Conservation (phyloP, 2,329 filamentous ascomycete genomes). For the Cercospora citrullina region DNA sequence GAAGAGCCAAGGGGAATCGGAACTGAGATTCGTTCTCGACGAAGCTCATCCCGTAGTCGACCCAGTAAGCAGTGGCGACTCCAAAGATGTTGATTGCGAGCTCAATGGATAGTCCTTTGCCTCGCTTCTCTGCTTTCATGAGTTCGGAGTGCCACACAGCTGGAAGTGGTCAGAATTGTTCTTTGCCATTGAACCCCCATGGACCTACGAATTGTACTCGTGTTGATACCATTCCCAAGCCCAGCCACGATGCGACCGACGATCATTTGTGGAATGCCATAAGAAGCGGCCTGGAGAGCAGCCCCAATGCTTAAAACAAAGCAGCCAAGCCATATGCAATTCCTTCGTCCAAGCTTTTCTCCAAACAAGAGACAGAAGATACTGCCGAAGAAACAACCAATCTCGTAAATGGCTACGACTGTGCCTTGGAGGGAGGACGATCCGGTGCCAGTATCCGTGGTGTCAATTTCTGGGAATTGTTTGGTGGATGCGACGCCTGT, state of each 20-base stretch:
- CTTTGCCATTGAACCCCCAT: not conserved
- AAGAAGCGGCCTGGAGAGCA: slow-evolving; percentile 49
- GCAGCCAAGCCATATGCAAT: slow-evolving; percentile 49
- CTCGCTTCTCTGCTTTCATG: slow-evolving; percentile 45
- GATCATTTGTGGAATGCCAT: slow-evolving; percentile 43
- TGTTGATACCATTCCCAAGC: slow-evolving; percentile 18
- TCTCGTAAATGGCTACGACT: slow-evolving; percentile 58
- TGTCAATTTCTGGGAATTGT: slow-evolving; percentile 26
- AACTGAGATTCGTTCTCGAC: slow-evolving; percentile 40
- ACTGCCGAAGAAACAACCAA: slow-evolving; percentile 60
- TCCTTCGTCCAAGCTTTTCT: slow-evolving; percentile 50
- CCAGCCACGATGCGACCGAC: slow-evolving; percentile 16
- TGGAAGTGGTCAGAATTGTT: not conserved
- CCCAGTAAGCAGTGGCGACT: slow-evolving; percentile 22
- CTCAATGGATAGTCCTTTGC: slow-evolving; percentile 37
- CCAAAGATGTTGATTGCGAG: slow-evolving; percentile 42
- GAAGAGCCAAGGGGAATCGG: slow-evolving; percentile 47
- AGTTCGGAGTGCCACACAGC: slow-evolving; percentile 49
- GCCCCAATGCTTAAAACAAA: slow-evolving; percentile 51
- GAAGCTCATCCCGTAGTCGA: slow-evolving; percentile 42
- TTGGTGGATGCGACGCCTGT: slow-evolving; percentile 21
- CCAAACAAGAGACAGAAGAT: slow-evolving; percentile 50
- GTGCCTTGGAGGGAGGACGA: slow-evolving; percentile 33
- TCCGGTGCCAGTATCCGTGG: slow-evolving; percentile 14
- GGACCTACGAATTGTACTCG: slow-evolving; percentile 16